Evolutionary conservation across 1,139 yeast species (phyloP), one percentile per base, ranked within the genome.

Genomic region (Nakaseomyces sp.): DNA sequence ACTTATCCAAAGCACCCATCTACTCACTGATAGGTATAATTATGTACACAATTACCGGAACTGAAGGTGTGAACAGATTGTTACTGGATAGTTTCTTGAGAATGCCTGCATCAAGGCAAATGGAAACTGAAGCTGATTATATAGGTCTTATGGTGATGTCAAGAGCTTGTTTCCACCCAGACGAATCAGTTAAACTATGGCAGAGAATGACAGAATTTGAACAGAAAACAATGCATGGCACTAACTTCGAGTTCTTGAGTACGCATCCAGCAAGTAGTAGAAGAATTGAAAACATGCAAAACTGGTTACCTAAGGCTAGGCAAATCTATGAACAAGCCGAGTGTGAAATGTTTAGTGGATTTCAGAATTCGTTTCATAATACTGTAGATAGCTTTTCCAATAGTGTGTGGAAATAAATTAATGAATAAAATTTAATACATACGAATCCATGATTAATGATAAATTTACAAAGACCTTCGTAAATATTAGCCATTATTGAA

Each of bases 121-220:
- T 86, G 95, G 99, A 91, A 64, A 76, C 88, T 0, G 98, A 91
- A 61, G 98, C 98, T 0, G 98, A 91, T 61, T 81, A 81, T 55
- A 89, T 91, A 33, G 99, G 99, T 0, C 70, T 93, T 49, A 84
- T 87, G 77, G 71, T 89, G 52, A 84, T 91, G 95, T 79, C 96
- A 2, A 70, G 79, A 48, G 95, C 95, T 37, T 93, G 99, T 60
- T 91, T 73, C 62, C 67, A 88, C 52, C 87, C 95, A 4, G 64
- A 66, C 10, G 84, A 80, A 53, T 83, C 96, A 0, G 77, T 82
- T 2, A 68, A 66, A 10, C 73, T 91, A 48, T 91, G 99, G 99
- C 64, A 72, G 46, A 72, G 96, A 48, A 89, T 91, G 96, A 66
- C 75, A 33, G 60, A 65, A 18, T 76, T 70, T 56, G 95, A 86